Percentiles rank a stretch among this genome's conserved stretches.
phyloP scores from a whole-genome alignment of 768 basidiomycete species.

The Steccherinum ochraceum region DNA sequence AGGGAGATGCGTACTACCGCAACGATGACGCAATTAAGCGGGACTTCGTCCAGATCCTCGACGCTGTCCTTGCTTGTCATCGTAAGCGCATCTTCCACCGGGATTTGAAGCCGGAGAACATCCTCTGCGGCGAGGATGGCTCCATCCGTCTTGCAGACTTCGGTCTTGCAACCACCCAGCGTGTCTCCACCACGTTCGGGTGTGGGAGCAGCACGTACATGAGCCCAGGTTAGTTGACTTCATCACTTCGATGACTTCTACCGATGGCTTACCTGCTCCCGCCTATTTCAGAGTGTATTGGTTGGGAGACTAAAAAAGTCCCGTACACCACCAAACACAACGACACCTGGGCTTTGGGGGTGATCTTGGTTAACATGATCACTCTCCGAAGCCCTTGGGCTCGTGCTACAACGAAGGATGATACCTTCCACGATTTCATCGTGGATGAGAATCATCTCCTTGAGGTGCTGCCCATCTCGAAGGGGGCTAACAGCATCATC shows the following conservation, averaged over 20 bases:
- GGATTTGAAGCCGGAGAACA: slow-evolving; percentile 99
- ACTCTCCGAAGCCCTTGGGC: slow-evolving; percentile 77
- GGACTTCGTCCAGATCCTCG: slow-evolving; percentile 47
- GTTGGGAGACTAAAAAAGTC: slow-evolving; percentile 35
- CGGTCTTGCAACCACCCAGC: slow-evolving; percentile 19
- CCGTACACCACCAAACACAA: slow-evolving; percentile 53
- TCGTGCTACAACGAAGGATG: slow-evolving; percentile 58
- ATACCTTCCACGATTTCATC: slow-evolving; percentile 60
- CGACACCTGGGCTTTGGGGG: slow-evolving; percentile 71
- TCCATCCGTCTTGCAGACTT: slow-evolving; percentile 42
- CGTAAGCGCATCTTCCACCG: slow-evolving; percentile 72
- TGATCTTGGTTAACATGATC: slow-evolving; percentile 81
- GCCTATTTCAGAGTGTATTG: slow-evolving; percentile 44
- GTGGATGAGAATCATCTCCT: slow-evolving; percentile 58
- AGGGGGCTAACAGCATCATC: slow-evolving; percentile 56
- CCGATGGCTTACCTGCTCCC: slow-evolving; percentile 7
- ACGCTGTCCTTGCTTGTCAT: slow-evolving; percentile 47
- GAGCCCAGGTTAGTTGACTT: slow-evolving; percentile 52
- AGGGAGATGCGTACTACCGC: slow-evolving; percentile 27
- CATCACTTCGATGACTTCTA: slow-evolving; percentile 4
- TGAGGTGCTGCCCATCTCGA: slow-evolving; percentile 67
- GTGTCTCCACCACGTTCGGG: slow-evolving; percentile 12
- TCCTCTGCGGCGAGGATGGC: slow-evolving; percentile 49
- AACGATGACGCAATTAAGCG: slow-evolving; percentile 37
- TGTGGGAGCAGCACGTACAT: slow-evolving; percentile 43